Evolutionary conservation across 306 rosid species (phyloP), one percentile per base, ranked within the genome.

Genomic region (Glycine latifolia): DNA sequence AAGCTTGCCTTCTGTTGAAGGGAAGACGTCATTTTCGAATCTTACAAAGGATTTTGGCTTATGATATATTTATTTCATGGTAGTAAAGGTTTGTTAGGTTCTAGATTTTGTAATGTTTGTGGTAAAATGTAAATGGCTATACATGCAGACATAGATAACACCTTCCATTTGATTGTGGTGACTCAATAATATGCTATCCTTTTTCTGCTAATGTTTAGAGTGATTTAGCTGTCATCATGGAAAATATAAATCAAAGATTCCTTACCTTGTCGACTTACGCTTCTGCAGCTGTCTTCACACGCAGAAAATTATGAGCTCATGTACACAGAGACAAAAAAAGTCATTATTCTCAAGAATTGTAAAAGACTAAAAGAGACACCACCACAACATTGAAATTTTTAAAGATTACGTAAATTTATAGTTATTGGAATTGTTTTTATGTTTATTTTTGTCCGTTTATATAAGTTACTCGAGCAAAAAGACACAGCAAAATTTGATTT

Each of bases 1-100:
- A 56, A 52, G 77, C 70, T 60, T 82, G 39, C 74, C 46, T 39
- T 26, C 31, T 26, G 31, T 26, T 26, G 31, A 26, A 26, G 31
- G 2, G 31, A 26, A 26, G 31, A 20, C 89, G 91, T 87, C 92
- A 86, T 83, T 93, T 90, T 83, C 87, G 82, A 89, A 86, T 88
- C 81, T 73, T 91, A 83, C 81, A 84, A 81, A 86, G 41, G 83
- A 85, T 91, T 78, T 74, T 77, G 10, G 76, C 77, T 4, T 56
- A 41, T 73, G 68, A 26, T 39, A 55, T 39, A 71, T 75, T 75
- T 60, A 41, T 66, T 63, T 10, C 67, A 61, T 56, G 60, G 81
- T 50, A 44, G 69, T 14, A 41, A 76, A 20, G 73, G 5, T 50
- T 47, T 62, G 46, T 50, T 74, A 39, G 65, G 46, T 50, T 59